A percentile compares a stretch with the other conserved stretches of the same genome.
Conservation (phyloP, 2,329 filamentous ascomycete genomes). For the Zalaria obscura region DNA sequence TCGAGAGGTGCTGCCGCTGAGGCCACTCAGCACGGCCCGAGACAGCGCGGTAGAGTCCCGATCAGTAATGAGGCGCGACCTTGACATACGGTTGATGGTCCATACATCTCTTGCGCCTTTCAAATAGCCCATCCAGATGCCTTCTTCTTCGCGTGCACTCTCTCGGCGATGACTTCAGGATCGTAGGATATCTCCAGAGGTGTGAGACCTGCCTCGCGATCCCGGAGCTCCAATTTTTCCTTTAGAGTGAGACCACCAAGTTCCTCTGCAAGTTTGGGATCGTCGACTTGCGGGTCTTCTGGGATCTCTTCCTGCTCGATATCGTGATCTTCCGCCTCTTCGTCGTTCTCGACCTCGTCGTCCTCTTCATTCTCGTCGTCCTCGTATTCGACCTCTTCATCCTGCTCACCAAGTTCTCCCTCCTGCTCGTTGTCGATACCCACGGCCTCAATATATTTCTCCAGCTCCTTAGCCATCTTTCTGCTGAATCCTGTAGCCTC, state of each 20-base stretch:
- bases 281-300: constrained; percentile 9
- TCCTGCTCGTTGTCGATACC: constrained; percentile 38
- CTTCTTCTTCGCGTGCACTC: constrained; percentile 20
- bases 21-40: too few relatives aligned
- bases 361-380: constrained; percentile 25
- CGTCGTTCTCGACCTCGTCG: constrained; percentile 8
- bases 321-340: constrained; percentile 6
- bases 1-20: too few relatives aligned
- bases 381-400: constrained; percentile 22
- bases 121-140: constrained; percentile 22
- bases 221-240: neutral
- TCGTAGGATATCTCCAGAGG: constrained; percentile 16
- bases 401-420: constrained; percentile 18
- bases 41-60: too few relatives aligned
- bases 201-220: constrained; percentile 7
- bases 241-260: constrained; percentile 1
- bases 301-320: constrained; percentile 2
- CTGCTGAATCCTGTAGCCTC: constrained; percentile 91
- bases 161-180: constrained; percentile 13
- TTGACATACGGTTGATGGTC: too few relatives aligned
- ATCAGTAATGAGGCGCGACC: too few relatives aligned
- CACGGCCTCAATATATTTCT: constrained; percentile 69
- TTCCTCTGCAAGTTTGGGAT: constrained; percentile 11
- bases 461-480: constrained; percentile 92
- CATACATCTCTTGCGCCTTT: neutral